Conservation (phyloP, 2,329 filamentous ascomycete genomes). For the Phaeosphaeriaceae sp. region DNA sequence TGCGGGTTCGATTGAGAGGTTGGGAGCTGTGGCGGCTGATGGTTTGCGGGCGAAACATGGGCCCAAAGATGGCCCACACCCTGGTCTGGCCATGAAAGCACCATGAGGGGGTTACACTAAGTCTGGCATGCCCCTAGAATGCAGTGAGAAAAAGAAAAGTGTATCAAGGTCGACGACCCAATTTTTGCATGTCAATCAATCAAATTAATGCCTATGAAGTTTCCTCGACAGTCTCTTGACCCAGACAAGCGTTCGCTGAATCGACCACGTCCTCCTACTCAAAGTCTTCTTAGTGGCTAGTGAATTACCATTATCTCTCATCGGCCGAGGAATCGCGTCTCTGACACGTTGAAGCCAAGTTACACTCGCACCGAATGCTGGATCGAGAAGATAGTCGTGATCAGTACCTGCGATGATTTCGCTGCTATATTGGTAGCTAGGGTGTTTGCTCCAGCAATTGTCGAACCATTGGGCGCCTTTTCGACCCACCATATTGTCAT, state of each 20-base stretch:
- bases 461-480: slow-evolving; percentile 38
- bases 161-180: background rate
- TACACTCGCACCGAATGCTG: slow-evolving; percentile 30
- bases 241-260: background rate
- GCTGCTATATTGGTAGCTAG: slow-evolving; percentile 26
- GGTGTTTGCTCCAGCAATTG: slow-evolving; percentile 21
- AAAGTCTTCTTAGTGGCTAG: background rate
- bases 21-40: background rate
- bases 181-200: background rate
- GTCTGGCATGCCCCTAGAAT: background rate
- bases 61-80: background rate
- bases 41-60: background rate
- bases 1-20: background rate
- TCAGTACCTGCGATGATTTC: slow-evolving; percentile 27
- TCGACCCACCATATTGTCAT: slow-evolving; percentile 37
- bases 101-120: background rate
- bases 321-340: slow-evolving; percentile 16
- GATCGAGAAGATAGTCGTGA: slow-evolving; percentile 38
- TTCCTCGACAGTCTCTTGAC: background rate
- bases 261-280: background rate
- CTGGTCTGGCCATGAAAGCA: background rate
- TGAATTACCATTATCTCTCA: background rate
- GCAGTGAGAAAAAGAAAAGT: background rate
- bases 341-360: slow-evolving; percentile 35
- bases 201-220: background rate